Base-by-base conservation (phyloP, 345 rosid species). In the Bruguiera sexangula region DNA sequence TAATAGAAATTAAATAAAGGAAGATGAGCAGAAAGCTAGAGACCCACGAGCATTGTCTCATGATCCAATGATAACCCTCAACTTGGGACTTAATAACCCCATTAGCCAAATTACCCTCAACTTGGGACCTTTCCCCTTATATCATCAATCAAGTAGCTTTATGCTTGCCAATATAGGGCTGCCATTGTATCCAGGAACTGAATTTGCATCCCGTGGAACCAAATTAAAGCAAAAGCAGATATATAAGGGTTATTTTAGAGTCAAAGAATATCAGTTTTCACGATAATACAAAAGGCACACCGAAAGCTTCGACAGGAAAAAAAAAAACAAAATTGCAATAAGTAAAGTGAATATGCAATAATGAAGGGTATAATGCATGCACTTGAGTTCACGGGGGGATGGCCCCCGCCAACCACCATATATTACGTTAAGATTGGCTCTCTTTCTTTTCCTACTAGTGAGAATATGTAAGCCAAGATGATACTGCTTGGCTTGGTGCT, bases 21-120 rank as follows among this genome's bases (percentile, higher is more conserved):
- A 51, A 67, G 36, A 66, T 27, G 66, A 51, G 36, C 1, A 36
- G 48, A 67, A 77, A 66, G 75, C 78, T 69, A 43, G 74, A 64
- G 77, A 73, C 76, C 78, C 87, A 80, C 85, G 81, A 82, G 87
- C 82, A 60, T 55, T 78, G 76, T 72, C 78, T 83, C 73, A 70
- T 68, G 82, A 75, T 80, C 81, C 74, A 80, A 85, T 83, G 82
- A 85, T 76, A 31, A 31, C 71, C 65, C 16, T 73, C 84, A 76
- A 71, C 81, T 73, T 26, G 76, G 59, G 48, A 56, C 68, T 19
- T n/a, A 22, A 13, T 15, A 46, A 34, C 16, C 48, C 76, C 78
- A 56, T 69, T 73, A 69, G 77, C 75, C 1, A 27, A 76, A 65
- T 63, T 72, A 52, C 27, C 29, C 29, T 27, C 84, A 76, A 71